Evolutionary conservation across 139 green algal genomes (phyloP).

Genomic region (Choricystis sp.): DNA sequence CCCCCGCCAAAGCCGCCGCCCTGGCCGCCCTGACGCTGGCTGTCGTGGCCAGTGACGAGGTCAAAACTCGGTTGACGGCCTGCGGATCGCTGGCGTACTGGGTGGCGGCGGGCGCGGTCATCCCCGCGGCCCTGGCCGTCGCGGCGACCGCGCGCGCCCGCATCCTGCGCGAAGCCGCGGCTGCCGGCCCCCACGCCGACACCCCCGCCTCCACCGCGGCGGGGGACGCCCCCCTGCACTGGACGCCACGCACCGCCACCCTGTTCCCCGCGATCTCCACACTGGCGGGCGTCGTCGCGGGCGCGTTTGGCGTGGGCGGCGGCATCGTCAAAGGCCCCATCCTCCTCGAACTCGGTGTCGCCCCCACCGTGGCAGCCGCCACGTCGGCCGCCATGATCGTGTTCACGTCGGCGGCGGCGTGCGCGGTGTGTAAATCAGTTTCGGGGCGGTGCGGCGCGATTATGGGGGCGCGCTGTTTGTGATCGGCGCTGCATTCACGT

Average conservation of each 20-base stretch:
- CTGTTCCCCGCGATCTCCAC: constrained; percentile 17
- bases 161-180: background rate
- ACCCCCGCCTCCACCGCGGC: too few relatives aligned
- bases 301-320: constrained; percentile 40
- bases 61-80: constrained; percentile 5
- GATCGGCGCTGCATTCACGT: too few relatives aligned
- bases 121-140: constrained; percentile 15
- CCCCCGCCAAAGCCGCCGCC: background rate
- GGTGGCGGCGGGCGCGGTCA: constrained; percentile 17
- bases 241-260: background rate
- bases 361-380: constrained; percentile 31
- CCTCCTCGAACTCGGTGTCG: constrained; percentile 31
- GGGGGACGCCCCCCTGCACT: background rate
- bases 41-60: constrained; percentile 5
- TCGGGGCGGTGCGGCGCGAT: constrained; percentile 17
- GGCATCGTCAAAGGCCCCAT: constrained; percentile 41
- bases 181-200: too few relatives aligned
- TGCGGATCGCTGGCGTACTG: constrained; percentile 25
- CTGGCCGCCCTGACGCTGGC: constrained; percentile 1
- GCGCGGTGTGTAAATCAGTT: constrained; percentile 23
- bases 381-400: constrained; percentile 33
- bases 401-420: constrained; percentile 28
- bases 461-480: constrained; percentile 16
- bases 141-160: background rate
- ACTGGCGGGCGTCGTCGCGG: constrained; percentile 28